Base-by-base conservation (phyloP, 352 stramenopile genomes). In the Elongisporangium prolatum region DNA sequence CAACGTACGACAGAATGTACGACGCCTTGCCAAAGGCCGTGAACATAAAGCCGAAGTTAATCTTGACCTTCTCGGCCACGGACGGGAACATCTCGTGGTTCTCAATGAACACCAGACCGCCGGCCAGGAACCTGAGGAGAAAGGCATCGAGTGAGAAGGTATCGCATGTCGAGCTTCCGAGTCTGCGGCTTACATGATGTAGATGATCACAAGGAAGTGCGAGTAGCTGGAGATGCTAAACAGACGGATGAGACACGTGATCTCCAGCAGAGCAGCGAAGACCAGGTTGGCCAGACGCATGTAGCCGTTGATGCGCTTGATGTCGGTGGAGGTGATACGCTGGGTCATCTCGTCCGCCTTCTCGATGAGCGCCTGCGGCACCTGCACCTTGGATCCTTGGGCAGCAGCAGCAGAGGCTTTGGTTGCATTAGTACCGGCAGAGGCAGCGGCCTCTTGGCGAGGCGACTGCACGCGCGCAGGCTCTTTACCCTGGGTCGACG, bases 1-100 rank as follows among this genome's bases (percentile, higher is more conserved):
- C 1, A 0, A 84, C 78, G 60, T 70, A 92, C 83, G 78, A 84
- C 44, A 94, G 71, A 53, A 94, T 92, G 74, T 90, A 94, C 16
- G 71, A 76, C 24, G 84, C 84, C 61, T 90, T 90, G 69, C 84
- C 84, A n/a, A 75, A 80, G 24, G 82, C 84, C 16, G 75, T 92
- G 69, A 94, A 94, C 84, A 94, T 94, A 63, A 94, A 94, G 48
- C 80, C 84, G 65, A 94, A 94, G 77, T 94, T 94, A 48, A 80
- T 56, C 75, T 94, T 94, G 22, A 91, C 77, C 52, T 88, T 86
- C 59, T 90, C 73, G 9, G 82, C 79, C 6, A 90, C 44, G 22
- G 78, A 88, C 17, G 84, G 82, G 65, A 94, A 94, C 59, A 77
- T 77, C 55, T 94, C 82, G 56, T 91, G 84, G 67, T 92, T 92